phyloP scores from a whole-genome alignment of 1,284 basidiomycete species.

The Puccinia polysora region DNA sequence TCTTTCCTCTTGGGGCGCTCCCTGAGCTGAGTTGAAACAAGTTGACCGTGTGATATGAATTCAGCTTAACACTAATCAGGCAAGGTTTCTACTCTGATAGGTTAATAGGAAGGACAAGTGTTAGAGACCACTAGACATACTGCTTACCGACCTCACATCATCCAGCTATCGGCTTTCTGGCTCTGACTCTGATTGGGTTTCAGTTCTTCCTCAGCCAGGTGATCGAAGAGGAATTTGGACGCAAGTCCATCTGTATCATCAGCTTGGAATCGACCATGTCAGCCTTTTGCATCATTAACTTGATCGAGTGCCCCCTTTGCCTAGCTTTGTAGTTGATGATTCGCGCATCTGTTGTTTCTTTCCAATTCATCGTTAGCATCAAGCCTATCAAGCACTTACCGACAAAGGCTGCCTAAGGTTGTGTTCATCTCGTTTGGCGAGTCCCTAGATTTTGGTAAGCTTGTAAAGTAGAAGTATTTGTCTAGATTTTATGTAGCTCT shows the following conservation, averaged over 20 bases:
- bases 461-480: neutral
- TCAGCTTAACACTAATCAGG: slow-evolving; percentile 3
- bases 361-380: too few species aligned
- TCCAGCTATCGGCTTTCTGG: neutral
- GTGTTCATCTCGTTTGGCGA: too few species aligned
- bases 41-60: neutral
- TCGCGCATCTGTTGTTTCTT: neutral
- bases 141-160: too few species aligned
- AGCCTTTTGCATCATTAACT: slow-evolving; percentile 34
- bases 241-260: neutral
- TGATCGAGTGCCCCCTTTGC: slow-evolving; percentile 24
- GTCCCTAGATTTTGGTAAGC: neutral
- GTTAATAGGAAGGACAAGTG: neutral
- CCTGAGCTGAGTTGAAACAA: neutral
- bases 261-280: slow-evolving; percentile 18
- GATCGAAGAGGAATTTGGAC: slow-evolving; percentile 15
- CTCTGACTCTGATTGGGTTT: slow-evolving; percentile 4
- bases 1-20: slow-evolving; percentile 4
- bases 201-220: slow-evolving; percentile 13
- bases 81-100: neutral
- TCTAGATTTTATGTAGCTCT: too few species aligned
- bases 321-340: slow-evolving; percentile 12
- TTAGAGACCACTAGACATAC: neutral
- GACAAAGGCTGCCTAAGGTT: too few species aligned
- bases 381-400: too few species aligned